phyloP scores from a whole-genome alignment of 2,329 filamentous ascomycete species.

The Chalaropsis thielavioides region DNA sequence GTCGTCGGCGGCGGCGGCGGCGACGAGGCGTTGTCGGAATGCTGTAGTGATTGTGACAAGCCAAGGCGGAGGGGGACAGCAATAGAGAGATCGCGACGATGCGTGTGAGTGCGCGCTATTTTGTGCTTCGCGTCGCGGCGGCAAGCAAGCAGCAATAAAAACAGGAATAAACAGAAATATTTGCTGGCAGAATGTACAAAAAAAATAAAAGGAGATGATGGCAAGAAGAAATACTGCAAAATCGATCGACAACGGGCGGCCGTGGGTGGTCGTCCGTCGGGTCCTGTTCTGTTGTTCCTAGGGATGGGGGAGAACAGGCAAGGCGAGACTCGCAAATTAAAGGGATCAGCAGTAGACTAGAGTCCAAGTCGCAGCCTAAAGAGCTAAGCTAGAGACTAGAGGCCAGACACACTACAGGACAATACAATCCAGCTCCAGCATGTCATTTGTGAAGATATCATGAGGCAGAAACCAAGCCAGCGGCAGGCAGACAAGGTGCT shows the following conservation, averaged over 20 bases:
- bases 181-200: neutral
- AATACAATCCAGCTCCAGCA: neutral
- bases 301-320: neutral
- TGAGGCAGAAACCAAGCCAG: neutral
- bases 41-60: neutral
- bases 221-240: neutral
- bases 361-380: neutral
- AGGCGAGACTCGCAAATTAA: neutral
- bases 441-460: neutral
- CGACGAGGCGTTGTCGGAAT: neutral
- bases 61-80: neutral
- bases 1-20: neutral
- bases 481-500: neutral
- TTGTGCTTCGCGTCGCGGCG: neutral
- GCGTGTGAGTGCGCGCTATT: neutral
- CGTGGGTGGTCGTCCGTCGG: neutral
- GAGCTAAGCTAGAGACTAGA: neutral
- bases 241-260: neutral
- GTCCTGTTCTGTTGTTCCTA: neutral
- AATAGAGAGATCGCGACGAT: neutral
- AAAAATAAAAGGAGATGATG: neutral
- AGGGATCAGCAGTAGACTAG: neutral
- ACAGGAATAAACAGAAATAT: neutral
- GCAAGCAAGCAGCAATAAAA: neutral
- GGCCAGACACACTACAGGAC: neutral